phyloP scores from a whole-genome alignment of 2,329 filamentous ascomycete genomes.

The Ascochyta lentis region DNA sequence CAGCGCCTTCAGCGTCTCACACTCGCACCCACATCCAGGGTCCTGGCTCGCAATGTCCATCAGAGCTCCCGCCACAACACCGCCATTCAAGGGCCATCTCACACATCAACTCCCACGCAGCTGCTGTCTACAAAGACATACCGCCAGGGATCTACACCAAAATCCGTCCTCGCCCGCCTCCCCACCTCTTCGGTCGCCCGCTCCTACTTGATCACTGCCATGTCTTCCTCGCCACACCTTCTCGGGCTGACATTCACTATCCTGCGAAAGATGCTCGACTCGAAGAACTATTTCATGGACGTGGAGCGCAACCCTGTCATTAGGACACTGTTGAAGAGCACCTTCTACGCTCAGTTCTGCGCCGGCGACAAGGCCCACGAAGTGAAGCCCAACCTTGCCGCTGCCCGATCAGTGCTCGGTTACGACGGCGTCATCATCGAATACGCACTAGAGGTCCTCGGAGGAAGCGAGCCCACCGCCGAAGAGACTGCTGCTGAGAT shows the following conservation, averaged over 20 bases:
- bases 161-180: slow-evolving; percentile 65
- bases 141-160: slow-evolving; percentile 20
- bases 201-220: slow-evolving; percentile 70
- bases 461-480: slow-evolving; percentile 63
- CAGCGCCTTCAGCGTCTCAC: slow-evolving; percentile 33
- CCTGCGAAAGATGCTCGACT: slow-evolving; percentile 73
- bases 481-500: slow-evolving; percentile 68
- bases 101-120: slow-evolving; percentile 22
- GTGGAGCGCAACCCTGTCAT: slow-evolving; percentile 78
- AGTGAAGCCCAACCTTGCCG: slow-evolving; percentile 67
- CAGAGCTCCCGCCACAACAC: slow-evolving; percentile 41
- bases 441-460: slow-evolving; percentile 82
- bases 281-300: slow-evolving; percentile 69
- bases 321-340: slow-evolving; percentile 74
- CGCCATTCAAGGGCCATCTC: slow-evolving; percentile 32
- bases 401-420: slow-evolving; percentile 73
- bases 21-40: slow-evolving; percentile 27
- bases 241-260: slow-evolving; percentile 72
- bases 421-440: slow-evolving; percentile 85
- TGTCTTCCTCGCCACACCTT: slow-evolving; percentile 74
- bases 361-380: slow-evolving; percentile 77
- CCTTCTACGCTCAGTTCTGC: slow-evolving; percentile 91
- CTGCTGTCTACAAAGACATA: slow-evolving; percentile 26
- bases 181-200: slow-evolving; percentile 71
- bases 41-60: slow-evolving; percentile 39